Evolutionary conservation across 306 rosid genomes (phyloP), one percentile per base, ranked within the genome.

Genomic region (Nissolia schottii): DNA sequence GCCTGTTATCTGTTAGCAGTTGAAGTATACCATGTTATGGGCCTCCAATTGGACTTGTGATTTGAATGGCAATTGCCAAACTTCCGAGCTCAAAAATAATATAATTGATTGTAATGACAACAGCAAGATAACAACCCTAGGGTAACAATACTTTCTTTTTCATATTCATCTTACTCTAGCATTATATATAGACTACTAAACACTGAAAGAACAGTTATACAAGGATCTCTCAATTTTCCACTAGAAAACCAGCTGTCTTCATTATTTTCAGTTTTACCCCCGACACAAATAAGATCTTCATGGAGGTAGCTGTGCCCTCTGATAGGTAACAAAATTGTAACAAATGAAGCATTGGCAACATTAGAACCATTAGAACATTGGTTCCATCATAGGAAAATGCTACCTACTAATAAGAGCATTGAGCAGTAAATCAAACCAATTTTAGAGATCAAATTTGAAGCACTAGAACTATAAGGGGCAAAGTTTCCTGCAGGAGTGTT

Each of bases 401-500:
- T 70, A 75, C 80, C 78, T 64, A 74, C 67, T 62, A 90, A 34
- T 64, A 85, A 75, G 82, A 86, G 71, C 55, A 85, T 25, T 29
- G 80, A 81, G 67, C 54, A 76, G 50, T 56, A 77, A 75, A 83
- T 13, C 79, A 80, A 74, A 77, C 84, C 80, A 12, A 74, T 75
- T 70, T 72, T 71, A 54, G 85, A 73, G 75, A 81, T 74, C 75
- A 81, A 62, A 79, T 71, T 70, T 53, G 87, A 79, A 24, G 69
- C 70, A 66, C 43, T 71, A n/a, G 83, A 73, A 37, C 37, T 54
- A 16, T 62, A 49, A 35, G 88, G 77, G 56, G 58, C 85, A 82
- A 80, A 93, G 84, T 77, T 91, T 81, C 97, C 98, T 49, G 88
- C 79, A 10, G 94, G 71, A 54, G 88, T 87, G 79, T 31, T 56